Evolutionary conservation across 306 rosid species (phyloP), one percentile per base, ranked within the genome.

Genomic region (Medicago ruthenica): DNA sequence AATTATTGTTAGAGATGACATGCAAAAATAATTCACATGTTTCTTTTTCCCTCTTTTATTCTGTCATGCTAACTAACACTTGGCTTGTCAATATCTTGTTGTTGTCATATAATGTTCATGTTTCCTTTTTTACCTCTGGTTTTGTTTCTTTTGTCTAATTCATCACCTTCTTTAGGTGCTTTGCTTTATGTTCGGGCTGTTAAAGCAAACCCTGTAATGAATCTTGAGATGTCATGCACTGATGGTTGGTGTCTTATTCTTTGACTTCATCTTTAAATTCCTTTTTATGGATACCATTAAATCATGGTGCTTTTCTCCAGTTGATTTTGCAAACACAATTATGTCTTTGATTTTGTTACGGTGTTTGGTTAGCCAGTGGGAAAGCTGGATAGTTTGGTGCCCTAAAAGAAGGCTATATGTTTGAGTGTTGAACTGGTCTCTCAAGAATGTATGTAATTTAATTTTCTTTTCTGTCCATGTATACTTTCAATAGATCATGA

Each of bases 191-290:
- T 82, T 51, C 89, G 98, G 70, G 87, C 92, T 31, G 98, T 84
- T 70, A 92, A 88, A 81, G 97, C 92, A 75, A 96, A 84, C 83
- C 91, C 90, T 51, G 92, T 91, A 81, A 84, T 92, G 89, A 96
- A 92, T 86, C 98, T 98, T 6, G 98, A 92, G 79, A 79, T 96
- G 66, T 80, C 99, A 55, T 96, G 99, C 79, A 90, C 87, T 11
- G 97, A 92, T 82, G 98, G 99, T 96, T 59, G 50, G 91, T 82
- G 55, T 72, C 79, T 45, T 67, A 45, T 71, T 76, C 31, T 41
- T 11, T 6, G 6, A 66, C 18, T 24, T 54, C 47, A 41, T 70
- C 39, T 24, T 24, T 14, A 31, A 51, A 8, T 54, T 34, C 41
- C 13, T 41, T 61, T 60, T 67, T 42, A 6, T 8, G 21, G 1